Conservation (phyloP, 2,329 filamentous ascomycete species). For the Venturia effusa region DNA sequence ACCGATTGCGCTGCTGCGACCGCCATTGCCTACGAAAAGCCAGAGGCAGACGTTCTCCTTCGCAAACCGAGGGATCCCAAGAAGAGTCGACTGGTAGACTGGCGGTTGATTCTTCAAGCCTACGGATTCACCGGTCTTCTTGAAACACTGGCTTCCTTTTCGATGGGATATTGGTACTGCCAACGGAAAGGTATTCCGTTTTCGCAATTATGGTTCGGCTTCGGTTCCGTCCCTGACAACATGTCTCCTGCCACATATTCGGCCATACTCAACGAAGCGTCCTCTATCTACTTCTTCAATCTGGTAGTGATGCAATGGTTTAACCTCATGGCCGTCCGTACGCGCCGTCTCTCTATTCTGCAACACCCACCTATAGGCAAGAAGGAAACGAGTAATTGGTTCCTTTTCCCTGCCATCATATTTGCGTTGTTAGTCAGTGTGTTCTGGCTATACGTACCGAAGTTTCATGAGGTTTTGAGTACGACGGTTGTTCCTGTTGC, state of each 20-base stretch:
- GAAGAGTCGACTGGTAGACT: constrained; percentile 62
- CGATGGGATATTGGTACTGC: constrained; percentile 36
- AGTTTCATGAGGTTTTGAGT: constrained; percentile 48
- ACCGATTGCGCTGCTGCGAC: constrained; percentile 67
- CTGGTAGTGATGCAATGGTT: constrained; percentile 77
- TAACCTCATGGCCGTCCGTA: constrained; percentile 60
- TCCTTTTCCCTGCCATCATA: constrained; percentile 58
- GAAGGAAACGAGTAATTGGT: constrained; percentile 52
- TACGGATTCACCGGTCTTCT: constrained; percentile 59
- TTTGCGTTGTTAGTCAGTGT: constrained; percentile 61
- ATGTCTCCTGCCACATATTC: constrained; percentile 41
- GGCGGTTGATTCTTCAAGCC: constrained; percentile 59
- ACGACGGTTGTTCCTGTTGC: constrained; percentile 57
- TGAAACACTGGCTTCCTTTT: constrained; percentile 29
- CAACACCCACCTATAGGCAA: constrained; percentile 62
- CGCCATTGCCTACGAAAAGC: constrained; percentile 63
- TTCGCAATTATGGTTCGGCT: constrained; percentile 56
- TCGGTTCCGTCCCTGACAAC: constrained; percentile 42
- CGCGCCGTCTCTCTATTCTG: constrained; percentile 49
- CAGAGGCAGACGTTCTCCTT: constrained; percentile 63
- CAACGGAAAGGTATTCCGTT: constrained; percentile 51
- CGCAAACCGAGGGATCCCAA: constrained; percentile 57
- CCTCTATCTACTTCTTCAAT: constrained; percentile 69
- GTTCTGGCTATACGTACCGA: constrained; percentile 54
- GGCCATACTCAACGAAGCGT: constrained; percentile 50